Conservation (phyloP, 352 stramenopile species). For the Elongisporangium prolatum region DNA sequence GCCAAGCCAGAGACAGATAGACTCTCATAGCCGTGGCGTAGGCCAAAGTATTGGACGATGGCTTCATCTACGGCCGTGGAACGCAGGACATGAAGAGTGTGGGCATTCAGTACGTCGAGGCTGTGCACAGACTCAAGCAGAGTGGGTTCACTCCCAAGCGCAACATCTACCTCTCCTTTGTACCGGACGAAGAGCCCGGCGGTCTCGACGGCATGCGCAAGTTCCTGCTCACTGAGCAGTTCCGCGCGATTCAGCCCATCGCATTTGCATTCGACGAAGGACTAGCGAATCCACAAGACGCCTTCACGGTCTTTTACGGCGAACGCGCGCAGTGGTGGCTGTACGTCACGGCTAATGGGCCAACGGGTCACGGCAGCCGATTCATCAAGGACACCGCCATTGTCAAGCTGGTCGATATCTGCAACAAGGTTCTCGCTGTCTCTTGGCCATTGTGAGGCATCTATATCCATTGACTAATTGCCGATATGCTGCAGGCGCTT, state of each 20-base stretch:
- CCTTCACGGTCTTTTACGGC: constrained; percentile 95
- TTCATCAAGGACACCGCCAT: constrained; percentile 95
- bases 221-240: constrained; percentile 86
- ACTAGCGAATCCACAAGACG: constrained; percentile 84
- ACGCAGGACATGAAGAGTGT: constrained; percentile 97
- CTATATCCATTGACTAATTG: neutral
- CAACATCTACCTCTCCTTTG: constrained; percentile 91
- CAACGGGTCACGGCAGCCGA: constrained; percentile 84
- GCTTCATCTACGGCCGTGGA: constrained; percentile 91
- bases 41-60: constrained; percentile 81
- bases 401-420: constrained; percentile 90
- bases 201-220: constrained; percentile 88
- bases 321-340: constrained; percentile 93
- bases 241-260: constrained; percentile 74
- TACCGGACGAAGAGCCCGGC: constrained; percentile 93
- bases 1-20: too few relatives aligned
- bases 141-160: constrained; percentile 74
- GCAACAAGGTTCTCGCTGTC: constrained; percentile 50
- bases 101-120: constrained; percentile 94
- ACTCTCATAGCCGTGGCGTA: constrained; percentile 4
- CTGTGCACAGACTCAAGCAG: constrained; percentile 67
- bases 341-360: constrained; percentile 70
- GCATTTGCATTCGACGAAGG: constrained; percentile 94
- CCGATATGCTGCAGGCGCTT: constrained; percentile 46
- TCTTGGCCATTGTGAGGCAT: constrained; percentile 9